phyloP scores from a whole-genome alignment of 306 rosid species.

The Myrica gale region DNA sequence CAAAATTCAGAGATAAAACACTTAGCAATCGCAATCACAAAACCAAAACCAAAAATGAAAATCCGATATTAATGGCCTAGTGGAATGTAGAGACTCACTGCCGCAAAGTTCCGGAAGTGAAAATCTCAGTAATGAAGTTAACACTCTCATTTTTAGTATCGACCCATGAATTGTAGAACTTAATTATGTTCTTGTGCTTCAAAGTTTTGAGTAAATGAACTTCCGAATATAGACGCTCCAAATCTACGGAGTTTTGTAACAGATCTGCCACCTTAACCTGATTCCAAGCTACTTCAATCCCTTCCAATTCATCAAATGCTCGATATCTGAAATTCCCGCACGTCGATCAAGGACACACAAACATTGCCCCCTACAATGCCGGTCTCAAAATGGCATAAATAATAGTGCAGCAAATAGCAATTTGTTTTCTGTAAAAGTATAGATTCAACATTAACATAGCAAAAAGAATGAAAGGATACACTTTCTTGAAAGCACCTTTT shows the following conservation, averaged over 20 bases:
- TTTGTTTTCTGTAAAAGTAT: neutral
- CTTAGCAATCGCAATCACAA: conserved; percentile 5
- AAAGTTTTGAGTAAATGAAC: conserved; percentile 92
- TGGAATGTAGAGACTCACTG: conserved; percentile 58
- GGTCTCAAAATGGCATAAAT: neutral
- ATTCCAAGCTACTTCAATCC: conserved; percentile 99
- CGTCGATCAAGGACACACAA: conserved; percentile 50
- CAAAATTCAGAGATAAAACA: conserved; percentile 15
- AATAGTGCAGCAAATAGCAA: neutral
- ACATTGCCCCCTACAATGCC: neutral
- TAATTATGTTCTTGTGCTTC: conserved; percentile 93
- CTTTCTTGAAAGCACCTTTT: conserved; percentile 95
- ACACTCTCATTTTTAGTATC: conserved; percentile 73
- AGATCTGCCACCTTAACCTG: conserved; percentile 90
- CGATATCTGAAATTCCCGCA: conserved; percentile 66
- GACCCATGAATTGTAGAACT: conserved; percentile 85
- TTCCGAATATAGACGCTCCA: conserved; percentile 90
- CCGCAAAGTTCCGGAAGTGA: conserved; percentile 87
- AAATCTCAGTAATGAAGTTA: conserved; percentile 92
- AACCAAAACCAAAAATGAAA: conserved; percentile 4
- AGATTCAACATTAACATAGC: neutral
- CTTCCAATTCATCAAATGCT: conserved; percentile 95
- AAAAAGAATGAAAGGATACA: conserved; percentile 65
- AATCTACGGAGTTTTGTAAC: conserved; percentile 69
- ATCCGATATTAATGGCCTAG: neutral